A percentile compares a stretch with the other conserved stretches of the same genome.
These are phyloP conservation scores for Drechslera avenae DNA, from an alignment of 2,329 filamentous ascomycete species.

Conservation along the genomic window DNA sequence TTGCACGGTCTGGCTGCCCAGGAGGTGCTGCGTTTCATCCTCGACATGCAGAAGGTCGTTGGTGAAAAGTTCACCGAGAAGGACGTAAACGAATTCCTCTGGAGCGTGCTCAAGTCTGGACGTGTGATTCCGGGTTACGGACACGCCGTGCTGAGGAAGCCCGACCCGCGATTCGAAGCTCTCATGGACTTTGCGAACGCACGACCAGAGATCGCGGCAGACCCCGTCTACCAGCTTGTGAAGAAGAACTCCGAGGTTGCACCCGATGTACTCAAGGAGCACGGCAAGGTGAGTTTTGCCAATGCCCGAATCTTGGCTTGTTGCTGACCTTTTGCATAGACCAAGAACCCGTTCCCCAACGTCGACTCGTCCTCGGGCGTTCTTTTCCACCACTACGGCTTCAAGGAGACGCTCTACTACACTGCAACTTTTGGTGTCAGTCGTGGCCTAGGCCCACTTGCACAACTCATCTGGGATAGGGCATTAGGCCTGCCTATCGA, in stretches of 20 bases:
- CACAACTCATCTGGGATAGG: slow-evolving; percentile 95
- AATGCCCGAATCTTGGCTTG: neutral
- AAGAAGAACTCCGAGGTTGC: slow-evolving; percentile 92
- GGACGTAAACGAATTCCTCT: slow-evolving; percentile 88
- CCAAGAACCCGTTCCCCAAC: slow-evolving; percentile 97
- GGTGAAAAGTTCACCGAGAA: slow-evolving; percentile 76
- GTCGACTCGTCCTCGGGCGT: slow-evolving; percentile 93
- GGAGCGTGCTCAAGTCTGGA: slow-evolving; percentile 89
- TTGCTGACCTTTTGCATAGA: slow-evolving; percentile 53
- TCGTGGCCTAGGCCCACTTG: slow-evolving; percentile 79
- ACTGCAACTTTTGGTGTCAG: slow-evolving; percentile 73
- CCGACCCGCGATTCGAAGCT: slow-evolving; percentile 94
- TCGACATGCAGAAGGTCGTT: slow-evolving; percentile 92
- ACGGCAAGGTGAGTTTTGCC: slow-evolving; percentile 71
- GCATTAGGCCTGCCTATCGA: slow-evolving; percentile 94
- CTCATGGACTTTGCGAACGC: slow-evolving; percentile 92
- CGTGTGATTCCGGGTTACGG: slow-evolving; percentile 95
- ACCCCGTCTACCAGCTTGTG: slow-evolving; percentile 93
- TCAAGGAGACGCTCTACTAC: slow-evolving; percentile 97
- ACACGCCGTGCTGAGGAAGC: slow-evolving; percentile 94
- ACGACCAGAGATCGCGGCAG: slow-evolving; percentile 80
- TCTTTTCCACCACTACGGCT: slow-evolving; percentile 96
- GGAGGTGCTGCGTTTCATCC: slow-evolving; percentile 94
- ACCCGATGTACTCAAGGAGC: slow-evolving; percentile 85
- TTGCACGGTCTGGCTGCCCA: slow-evolving; percentile 92